phyloP scores from a whole-genome alignment of 73 alveolate species.

The Stentor coeruleus region DNA sequence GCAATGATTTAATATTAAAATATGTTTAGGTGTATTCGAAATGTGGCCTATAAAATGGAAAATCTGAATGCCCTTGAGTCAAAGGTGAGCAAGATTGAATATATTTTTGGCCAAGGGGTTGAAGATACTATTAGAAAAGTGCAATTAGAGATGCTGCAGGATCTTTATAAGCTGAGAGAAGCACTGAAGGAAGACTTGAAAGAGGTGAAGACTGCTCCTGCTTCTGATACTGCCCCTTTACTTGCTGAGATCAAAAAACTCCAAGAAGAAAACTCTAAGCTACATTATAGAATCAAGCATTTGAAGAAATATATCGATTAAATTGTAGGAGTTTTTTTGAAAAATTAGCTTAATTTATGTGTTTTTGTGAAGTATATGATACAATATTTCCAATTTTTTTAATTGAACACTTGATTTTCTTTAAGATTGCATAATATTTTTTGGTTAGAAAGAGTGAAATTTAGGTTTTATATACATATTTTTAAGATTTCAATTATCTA shows the following conservation, averaged over 20 bases:
- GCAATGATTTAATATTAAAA: too few species aligned
- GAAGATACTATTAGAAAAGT: neutral
- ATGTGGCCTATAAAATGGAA: too few species aligned
- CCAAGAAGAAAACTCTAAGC: neutral
- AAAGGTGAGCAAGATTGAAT: neutral
- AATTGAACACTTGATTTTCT: too few species aligned
- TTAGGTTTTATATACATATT: too few species aligned
- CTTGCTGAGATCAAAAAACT: neutral
- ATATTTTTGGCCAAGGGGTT: neutral
- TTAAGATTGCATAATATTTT: too few species aligned
- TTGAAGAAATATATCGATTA: neutral
- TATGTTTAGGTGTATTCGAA: too few species aligned
- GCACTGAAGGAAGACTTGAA: neutral
- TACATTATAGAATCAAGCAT: neutral
- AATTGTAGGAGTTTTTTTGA: too few species aligned
- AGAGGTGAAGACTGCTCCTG: neutral
- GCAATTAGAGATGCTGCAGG: neutral
- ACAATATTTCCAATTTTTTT: too few species aligned
- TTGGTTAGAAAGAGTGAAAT: too few species aligned
- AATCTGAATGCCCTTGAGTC: neutral
- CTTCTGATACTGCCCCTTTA: neutral
- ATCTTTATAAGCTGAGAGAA: neutral
- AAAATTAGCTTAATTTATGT: too few species aligned
- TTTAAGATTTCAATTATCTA: too few species aligned
- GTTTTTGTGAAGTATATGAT: too few species aligned